These are phyloP conservation scores for Termitomyces heimii DNA, from an alignment of 768 basidiomycete genomes.

Conservation along the genomic window DNA sequence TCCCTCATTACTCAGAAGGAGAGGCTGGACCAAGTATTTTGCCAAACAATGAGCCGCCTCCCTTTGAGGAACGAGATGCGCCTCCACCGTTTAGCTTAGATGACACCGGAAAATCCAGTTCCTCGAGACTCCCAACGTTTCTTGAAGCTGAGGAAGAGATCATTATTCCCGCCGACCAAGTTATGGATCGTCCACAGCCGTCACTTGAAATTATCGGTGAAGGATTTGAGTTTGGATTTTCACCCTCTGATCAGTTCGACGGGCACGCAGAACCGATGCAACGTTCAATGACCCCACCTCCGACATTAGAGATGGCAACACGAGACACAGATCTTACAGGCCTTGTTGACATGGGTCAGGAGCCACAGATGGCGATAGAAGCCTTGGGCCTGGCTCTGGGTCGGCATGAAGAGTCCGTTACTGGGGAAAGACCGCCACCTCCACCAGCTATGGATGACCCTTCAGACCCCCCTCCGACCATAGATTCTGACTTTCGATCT, in stretches of 20 bases:
- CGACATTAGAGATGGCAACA: constrained; percentile 69
- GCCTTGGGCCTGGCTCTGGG: constrained; percentile 56
- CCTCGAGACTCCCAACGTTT: constrained; percentile 62
- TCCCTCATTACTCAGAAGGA: constrained; percentile 63
- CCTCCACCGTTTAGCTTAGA: constrained; percentile 67
- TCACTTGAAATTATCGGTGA: constrained; percentile 55
- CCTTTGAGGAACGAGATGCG: constrained; percentile 79
- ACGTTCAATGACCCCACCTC: constrained; percentile 64
- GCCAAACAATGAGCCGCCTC: constrained; percentile 65
- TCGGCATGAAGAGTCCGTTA: constrained; percentile 34
- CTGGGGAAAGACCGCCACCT: constrained; percentile 50
- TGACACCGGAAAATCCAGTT: constrained; percentile 53
- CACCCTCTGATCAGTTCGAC: constrained; percentile 68
- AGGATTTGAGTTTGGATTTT: constrained; percentile 74
- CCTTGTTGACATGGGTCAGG: constrained; percentile 46
- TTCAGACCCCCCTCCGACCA: constrained; percentile 82
- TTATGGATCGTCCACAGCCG: constrained; percentile 25
- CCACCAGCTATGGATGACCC: constrained; percentile 85
- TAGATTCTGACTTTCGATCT: constrained; percentile 71
- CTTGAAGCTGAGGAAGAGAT: constrained; percentile 77
- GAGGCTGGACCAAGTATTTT: constrained; percentile 73
- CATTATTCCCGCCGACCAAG: constrained; percentile 47
- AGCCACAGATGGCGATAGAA: constrained; percentile 48
- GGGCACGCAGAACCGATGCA: constrained; percentile 69
- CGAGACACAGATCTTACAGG: constrained; percentile 65